phyloP scores from a whole-genome alignment of 179 eudicot genomes.

The Corrigiola litoralis region DNA sequence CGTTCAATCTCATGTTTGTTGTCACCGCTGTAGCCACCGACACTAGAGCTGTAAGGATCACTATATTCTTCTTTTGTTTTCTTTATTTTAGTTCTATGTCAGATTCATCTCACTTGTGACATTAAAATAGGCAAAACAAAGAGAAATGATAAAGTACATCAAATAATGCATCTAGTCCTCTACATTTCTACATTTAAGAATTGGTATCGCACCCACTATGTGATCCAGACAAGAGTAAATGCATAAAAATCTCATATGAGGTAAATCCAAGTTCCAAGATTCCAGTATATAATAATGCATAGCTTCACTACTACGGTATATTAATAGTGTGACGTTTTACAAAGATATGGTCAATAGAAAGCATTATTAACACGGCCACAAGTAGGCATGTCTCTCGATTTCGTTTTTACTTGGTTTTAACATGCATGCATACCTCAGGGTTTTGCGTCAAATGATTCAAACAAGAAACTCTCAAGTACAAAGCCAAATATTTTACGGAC shows the following conservation, averaged over 20 bases:
- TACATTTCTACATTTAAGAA: too few relatives aligned
- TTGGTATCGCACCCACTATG: too few relatives aligned
- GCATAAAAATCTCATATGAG: background rate
- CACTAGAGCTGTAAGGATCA: slow-evolving; percentile 77
- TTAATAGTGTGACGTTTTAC: too few relatives aligned
- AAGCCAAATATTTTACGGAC: too few relatives aligned
- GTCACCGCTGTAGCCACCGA: slow-evolving; percentile 97
- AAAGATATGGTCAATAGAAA: slow-evolving; percentile 5
- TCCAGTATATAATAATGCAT: background rate
- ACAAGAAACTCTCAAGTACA: too few relatives aligned
- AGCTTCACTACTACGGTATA: slow-evolving; percentile 8
- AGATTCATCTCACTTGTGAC: background rate
- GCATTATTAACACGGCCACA: background rate
- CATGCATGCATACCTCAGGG: too few relatives aligned
- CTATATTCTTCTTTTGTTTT: background rate
- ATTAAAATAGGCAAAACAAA: background rate
- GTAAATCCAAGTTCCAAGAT: slow-evolving; percentile 17
- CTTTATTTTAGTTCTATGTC: background rate
- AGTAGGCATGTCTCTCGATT: slow-evolving; percentile 1
- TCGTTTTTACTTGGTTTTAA: background rate
- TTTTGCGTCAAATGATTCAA: too few relatives aligned
- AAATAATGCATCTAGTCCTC: too few relatives aligned
- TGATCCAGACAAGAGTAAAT: background rate
- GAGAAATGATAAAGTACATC: background rate
- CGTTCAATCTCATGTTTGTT: slow-evolving; percentile 97